Evolutionary conservation across 176 grass and related monocot genomes (phyloP).

Genomic region (Phoenix dactylifera): DNA sequence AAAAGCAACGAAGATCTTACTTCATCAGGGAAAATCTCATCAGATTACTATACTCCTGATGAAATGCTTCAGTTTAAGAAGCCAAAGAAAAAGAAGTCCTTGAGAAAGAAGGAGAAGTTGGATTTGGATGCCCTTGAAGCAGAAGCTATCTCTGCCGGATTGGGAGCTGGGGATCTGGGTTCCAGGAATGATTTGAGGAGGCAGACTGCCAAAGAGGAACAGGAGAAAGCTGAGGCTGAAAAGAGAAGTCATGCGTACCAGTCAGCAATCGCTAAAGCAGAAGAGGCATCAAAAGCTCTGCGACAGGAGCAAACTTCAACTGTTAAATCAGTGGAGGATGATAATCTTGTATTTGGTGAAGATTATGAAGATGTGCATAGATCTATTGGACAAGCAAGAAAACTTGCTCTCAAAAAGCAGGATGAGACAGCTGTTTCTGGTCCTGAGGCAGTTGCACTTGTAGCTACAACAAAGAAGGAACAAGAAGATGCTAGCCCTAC

Average conservation of each 20-base stretch:
- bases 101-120: conserved; percentile 89
- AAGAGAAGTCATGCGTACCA: conserved; percentile 63
- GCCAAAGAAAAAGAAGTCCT: conserved; percentile 98
- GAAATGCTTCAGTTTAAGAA: conserved; percentile 96
- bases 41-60: conserved; percentile 76
- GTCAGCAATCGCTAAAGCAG: conserved; percentile 63
- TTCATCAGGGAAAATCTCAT: conserved; percentile 36
- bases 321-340: conserved; percentile 28
- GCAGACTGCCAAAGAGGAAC: conserved; percentile 44
- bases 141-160: conserved; percentile 69
- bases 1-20: conserved; percentile 66
- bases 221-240: conserved; percentile 74
- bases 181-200: conserved; percentile 64
- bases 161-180: conserved; percentile 70
- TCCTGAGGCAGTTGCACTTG: conserved; percentile 39
- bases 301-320: conserved; percentile 39
- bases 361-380: conserved; percentile 89
- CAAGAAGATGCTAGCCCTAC: conserved; percentile 31
- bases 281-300: conserved; percentile 68
- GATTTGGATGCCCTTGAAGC: conserved; percentile 85
- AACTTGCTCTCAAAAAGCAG: conserved; percentile 52
- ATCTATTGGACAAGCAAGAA: conserved; percentile 86
- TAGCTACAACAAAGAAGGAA: conserved; percentile 43
- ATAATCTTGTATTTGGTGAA: conserved; percentile 68
- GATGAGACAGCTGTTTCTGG: conserved; percentile 46